Evolutionary conservation across 495 filamentous ascomycete species (phyloP), one percentile per base, ranked within the genome.

Genomic region (Trichocladium antarcticum): DNA sequence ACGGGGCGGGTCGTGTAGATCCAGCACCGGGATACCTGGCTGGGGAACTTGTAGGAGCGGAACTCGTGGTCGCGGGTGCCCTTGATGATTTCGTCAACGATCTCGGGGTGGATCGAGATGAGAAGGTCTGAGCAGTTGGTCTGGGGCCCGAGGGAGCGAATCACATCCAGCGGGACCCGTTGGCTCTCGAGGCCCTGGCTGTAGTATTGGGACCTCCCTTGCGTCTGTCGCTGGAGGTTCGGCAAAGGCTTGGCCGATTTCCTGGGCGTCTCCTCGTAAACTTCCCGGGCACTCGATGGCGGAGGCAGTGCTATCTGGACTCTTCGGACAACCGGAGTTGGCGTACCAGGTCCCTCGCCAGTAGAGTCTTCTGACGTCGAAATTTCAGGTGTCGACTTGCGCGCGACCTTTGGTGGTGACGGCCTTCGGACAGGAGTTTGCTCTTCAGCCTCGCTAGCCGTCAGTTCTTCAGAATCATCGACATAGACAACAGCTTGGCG

Each of bases 141-240:
- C 42, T 69, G 66, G 2, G 71, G 68, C 0, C 71, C 70, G 40
- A 78, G 61, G 35, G 62, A 56, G 20, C 57, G 61, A 8, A 75
- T 62, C 1, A 64, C 55, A 14, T 72, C 66, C 8, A 74, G 53
- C 7, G 70, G 63, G 14, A 78, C 53, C 10, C 74, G 69, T 48
- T 78, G 74, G 49, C 71, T 74, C 48, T 76, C 72, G 16, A 70
- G 46, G 17, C 57, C 61, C 47, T 74, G 73, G 42, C 61, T 71
- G 35, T 62, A 67, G 22, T 59, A 55, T 24, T 65, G 63, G 16
- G 61, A 63, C 1, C 52, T 21, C 17, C 39, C 59, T 42, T 60
- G 57, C 6, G 49, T 56, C 5, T 56, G 40, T 2, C 44, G 45
- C 22, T 31, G 49, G 35, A 37, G 52, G 31, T 42, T 42, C 11